Base-by-base conservation (phyloP, 176 grass and related monocot species). In the Raddia distichophylla region DNA sequence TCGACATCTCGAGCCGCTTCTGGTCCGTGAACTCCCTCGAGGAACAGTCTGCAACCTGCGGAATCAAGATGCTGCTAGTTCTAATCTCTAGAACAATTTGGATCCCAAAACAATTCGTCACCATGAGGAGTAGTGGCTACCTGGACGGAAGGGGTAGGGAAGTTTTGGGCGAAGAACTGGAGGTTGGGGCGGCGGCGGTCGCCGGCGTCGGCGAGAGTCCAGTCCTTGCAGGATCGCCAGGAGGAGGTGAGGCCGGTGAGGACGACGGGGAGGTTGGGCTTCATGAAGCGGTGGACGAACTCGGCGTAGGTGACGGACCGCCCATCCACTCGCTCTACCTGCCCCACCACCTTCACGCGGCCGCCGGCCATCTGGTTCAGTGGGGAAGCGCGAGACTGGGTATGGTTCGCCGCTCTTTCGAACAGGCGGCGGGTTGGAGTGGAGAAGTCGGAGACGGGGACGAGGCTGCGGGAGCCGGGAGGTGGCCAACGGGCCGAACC, bases 11-110 rank as follows among this genome's bases (percentile, higher is more conserved):
- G n/a, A 89, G 78, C 64, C 84, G 87, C 82, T 94, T 98, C 64
- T 98, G 95, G 37, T 94, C 92, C 15, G 86, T 85, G 71, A 87
- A 88, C 67, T 94, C 90, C 75, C 77, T 87, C 46, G 82, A 85
- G 65, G 84, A 89, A 80, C 95, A 98, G 44, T 94, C 92, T 18
- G 90, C 88, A 4, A 98, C 92, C 92, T 98, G 77, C 71, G 53
- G 67, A 72, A 84, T 63, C 71, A n/a, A 69, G 6, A 69, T 35
- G 7, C 7, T 57, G 18, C 12, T 60, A 69, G 45, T 60, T 74
- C 8, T 71, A 72, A 73, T 27, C 27, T 27, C 27, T 27, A 27
- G 27, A 80, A 85, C 10, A 15, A 86, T 27, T 27, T 27, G 27
- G 27, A 27, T 27, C 27, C 27, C 27, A 27, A 27, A 27, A 27